Base-by-base conservation (phyloP, 495 filamentous ascomycete genomes). In the Aspergillus ellipticus region DNA sequence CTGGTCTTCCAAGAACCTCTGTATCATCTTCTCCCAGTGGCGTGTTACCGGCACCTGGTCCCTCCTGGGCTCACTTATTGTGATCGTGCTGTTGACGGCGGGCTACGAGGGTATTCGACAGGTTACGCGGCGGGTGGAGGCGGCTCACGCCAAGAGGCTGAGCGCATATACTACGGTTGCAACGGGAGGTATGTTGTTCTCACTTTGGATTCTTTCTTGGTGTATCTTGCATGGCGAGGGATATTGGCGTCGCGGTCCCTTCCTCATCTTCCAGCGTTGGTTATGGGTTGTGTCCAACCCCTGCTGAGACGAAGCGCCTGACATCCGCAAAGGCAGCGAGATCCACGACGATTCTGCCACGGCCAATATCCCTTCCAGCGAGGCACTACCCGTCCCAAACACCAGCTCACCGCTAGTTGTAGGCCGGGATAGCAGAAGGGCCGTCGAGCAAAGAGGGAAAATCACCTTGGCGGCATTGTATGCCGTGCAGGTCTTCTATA, bases 401-500 rank as follows among this genome's bases (percentile, higher is more conserved):
- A 76, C 77, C 60, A 78, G 85, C 87, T 89, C 84, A 89, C 83
- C 84, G 66, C 79, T 89, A 62, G 74, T 76, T 79, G 85, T 80
- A 86, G 84, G 83, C 68, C 74, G 79, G 64, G 75, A 75, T 31
- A 73, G 71, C 54, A 69, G 64, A 50, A 70, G 70, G 59, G 70
- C 69, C 33, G 59, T 77, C 52, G 74, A 77, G 63, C 71, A 77
- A 65, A 81, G 75, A 53, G 85, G 83, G n/a, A 90, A 87, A 70
- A 63, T 90, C 54, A 74, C 88, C 61, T 89, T 96, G 78, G 87
- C 89, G 29, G 70, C 82, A 17, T 75, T 99, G 58, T 99, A 99
- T 74, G 94, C 85, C 21, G 74, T 91, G 33, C 94, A 99, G 80
- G 93, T 92, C 52, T 99, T 97, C 66, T 99, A 99, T 74, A 93